phyloP scores from a whole-genome alignment of 139 green algal species.

The Micractinium conductrix region DNA sequence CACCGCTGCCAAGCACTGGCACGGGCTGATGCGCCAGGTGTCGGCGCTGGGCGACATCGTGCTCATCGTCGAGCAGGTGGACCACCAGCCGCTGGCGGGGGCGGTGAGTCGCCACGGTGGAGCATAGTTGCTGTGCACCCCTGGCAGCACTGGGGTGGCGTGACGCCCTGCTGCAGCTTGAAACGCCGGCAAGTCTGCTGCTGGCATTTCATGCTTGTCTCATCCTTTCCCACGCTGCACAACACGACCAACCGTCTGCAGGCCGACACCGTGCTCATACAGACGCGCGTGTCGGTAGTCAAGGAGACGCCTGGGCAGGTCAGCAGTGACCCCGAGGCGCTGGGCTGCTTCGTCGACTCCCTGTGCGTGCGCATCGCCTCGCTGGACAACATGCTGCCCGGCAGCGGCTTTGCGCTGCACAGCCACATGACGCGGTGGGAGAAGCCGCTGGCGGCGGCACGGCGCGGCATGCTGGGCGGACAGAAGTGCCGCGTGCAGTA shows the following conservation, averaged over 20 bases:
- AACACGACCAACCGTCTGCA: neutral
- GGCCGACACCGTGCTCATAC: conserved; percentile 27
- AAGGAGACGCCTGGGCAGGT: conserved; percentile 5
- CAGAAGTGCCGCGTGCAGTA: conserved; percentile 36
- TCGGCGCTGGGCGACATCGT: conserved; percentile 31
- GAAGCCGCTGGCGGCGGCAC: neutral
- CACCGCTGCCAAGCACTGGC: conserved; percentile 47
- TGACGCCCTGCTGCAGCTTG: neutral
- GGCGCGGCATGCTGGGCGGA: conserved; percentile 17
- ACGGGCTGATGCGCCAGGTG: conserved; percentile 30
- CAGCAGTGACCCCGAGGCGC: conserved; percentile 4
- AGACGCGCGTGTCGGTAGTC: conserved; percentile 27
- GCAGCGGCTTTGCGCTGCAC: conserved; percentile 30
- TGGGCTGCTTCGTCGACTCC: conserved; percentile 21
- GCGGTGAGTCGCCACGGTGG: neutral
- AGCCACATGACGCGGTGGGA: conserved; percentile 20
- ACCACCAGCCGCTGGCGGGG: conserved; percentile 23
- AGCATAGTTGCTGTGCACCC: too few relatives aligned
- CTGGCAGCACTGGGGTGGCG: neutral
- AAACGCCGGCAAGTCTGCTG: neutral
- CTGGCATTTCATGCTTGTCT: neutral
- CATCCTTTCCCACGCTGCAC: neutral
- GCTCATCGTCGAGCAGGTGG: conserved; percentile 30
- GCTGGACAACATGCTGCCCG: conserved; percentile 28
- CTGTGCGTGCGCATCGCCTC: conserved; percentile 10